Conservation (phyloP, 352 stramenopile genomes). For the Phytophthora brassicae region DNA sequence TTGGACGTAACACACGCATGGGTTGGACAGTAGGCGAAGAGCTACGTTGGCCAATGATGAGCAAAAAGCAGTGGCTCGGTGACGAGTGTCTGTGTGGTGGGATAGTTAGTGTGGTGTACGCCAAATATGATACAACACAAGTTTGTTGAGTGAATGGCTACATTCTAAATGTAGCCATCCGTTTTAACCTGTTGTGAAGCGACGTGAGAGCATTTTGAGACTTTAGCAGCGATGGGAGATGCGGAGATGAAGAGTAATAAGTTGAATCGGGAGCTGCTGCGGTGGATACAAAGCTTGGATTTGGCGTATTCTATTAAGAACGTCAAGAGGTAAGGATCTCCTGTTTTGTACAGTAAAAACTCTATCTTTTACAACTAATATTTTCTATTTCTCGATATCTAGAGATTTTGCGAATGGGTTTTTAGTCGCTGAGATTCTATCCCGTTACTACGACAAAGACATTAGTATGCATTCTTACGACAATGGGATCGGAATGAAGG, state of each 20-base stretch:
- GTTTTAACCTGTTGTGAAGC: no score
- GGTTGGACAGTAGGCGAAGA: conserved; percentile 16
- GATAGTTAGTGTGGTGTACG: not conserved
- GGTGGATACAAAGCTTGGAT: conserved; percentile 93
- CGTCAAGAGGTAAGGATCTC: conserved; percentile 81
- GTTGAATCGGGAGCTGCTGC: conserved; percentile 88
- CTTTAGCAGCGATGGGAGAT: conserved; percentile 8
- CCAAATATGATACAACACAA: not conserved
- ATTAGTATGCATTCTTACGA: conserved; percentile 93
- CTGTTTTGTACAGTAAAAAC: no score
- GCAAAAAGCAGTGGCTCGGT: conserved; percentile 9
- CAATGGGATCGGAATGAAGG: conserved; percentile 89
- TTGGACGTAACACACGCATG: conserved; percentile 41
- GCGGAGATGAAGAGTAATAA: conserved; percentile 52
- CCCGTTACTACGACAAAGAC: conserved; percentile 92
- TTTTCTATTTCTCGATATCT: no score
- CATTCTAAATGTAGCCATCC: not conserved
- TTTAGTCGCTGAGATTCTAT: conserved; percentile 91
- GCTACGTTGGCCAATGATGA: conserved; percentile 35
- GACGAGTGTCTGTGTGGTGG: not conserved
- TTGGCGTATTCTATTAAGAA: conserved; percentile 94
- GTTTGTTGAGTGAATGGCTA: not conserved
- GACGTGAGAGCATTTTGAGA: conserved; percentile 4
- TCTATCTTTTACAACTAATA: no score
- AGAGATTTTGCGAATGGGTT: conserved; percentile 91